Evolutionary conservation across 1,139 yeast genomes (phyloP).

Genomic region (Tardiomyces digboiensis): DNA sequence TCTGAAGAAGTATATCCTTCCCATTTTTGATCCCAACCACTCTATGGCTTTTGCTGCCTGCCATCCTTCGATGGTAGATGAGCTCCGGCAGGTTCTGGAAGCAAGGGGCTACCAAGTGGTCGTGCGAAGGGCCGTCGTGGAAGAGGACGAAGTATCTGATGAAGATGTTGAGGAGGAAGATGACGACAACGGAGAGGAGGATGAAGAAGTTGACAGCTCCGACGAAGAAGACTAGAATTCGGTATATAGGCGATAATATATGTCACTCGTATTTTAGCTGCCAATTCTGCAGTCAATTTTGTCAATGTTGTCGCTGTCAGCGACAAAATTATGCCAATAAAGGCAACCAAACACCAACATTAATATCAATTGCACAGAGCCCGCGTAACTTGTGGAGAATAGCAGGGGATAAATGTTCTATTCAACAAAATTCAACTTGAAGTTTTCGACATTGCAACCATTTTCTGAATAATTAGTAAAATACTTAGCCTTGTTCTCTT

Average conservation of each 20-base stretch:
- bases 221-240: too few relatives aligned
- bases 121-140: conserved; percentile 29
- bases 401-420: too few relatives aligned
- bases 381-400: too few relatives aligned
- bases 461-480: conserved; percentile 7
- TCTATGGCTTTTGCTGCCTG: conserved; percentile 65
- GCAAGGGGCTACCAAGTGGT: conserved; percentile 51
- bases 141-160: too few relatives aligned
- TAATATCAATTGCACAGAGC: too few relatives aligned
- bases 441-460: neutral
- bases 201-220: neutral
- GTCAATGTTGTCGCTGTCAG: too few relatives aligned
- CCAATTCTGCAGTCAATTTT: too few relatives aligned
- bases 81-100: conserved; percentile 39
- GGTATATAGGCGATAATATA: too few relatives aligned
- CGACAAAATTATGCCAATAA: too few relatives aligned
- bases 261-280: too few relatives aligned
- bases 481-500: conserved; percentile 53
- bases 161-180: conserved; percentile 19
- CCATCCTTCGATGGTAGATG: conserved; percentile 53
- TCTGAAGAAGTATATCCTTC: conserved; percentile 40
- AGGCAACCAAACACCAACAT: too few relatives aligned
- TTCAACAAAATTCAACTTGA: neutral
- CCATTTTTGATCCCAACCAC: conserved; percentile 43
- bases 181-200: conserved; percentile 5